These are phyloP conservation scores for Carpinus fangiana DNA, from an alignment of 306 rosid genomes.

Conservation along the genomic window DNA sequence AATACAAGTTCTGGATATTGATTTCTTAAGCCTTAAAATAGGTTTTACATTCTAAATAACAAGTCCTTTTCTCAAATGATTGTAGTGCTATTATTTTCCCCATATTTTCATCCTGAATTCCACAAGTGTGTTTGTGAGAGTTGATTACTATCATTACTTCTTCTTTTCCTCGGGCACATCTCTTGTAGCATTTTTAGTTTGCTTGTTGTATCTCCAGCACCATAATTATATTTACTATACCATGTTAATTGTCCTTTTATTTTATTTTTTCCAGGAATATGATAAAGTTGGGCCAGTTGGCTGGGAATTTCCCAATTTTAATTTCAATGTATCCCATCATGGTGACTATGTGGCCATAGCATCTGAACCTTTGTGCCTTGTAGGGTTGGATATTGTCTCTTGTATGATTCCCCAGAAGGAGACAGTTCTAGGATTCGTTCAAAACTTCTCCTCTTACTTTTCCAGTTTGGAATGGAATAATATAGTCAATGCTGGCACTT, in stretches of 20 bases:
- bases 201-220: neutral
- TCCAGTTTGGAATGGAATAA: conserved; percentile 77
- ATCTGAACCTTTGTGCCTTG: conserved; percentile 85
- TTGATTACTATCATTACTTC: neutral
- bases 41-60: neutral
- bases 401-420: conserved; percentile 55
- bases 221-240: neutral
- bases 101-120: neutral
- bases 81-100: neutral
- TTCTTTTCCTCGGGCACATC: neutral
- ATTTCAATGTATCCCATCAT: conserved; percentile 87
- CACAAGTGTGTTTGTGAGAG: neutral
- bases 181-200: neutral
- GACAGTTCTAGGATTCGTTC: conserved; percentile 49
- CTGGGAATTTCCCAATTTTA: conserved; percentile 68
- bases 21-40: neutral
- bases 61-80: neutral
- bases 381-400: conserved; percentile 81
- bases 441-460: conserved; percentile 65
- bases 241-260: neutral
- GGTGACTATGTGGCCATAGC: conserved; percentile 93
- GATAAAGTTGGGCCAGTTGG: conserved; percentile 29
- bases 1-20: neutral
- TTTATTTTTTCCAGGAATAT: conserved; percentile 48
- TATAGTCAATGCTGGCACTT: conserved; percentile 55